A percentile compares a stretch with the other conserved stretches of the same genome.
phyloP scores from a whole-genome alignment of 2,329 filamentous ascomycete species.

The Fusarium fracticaudum region DNA sequence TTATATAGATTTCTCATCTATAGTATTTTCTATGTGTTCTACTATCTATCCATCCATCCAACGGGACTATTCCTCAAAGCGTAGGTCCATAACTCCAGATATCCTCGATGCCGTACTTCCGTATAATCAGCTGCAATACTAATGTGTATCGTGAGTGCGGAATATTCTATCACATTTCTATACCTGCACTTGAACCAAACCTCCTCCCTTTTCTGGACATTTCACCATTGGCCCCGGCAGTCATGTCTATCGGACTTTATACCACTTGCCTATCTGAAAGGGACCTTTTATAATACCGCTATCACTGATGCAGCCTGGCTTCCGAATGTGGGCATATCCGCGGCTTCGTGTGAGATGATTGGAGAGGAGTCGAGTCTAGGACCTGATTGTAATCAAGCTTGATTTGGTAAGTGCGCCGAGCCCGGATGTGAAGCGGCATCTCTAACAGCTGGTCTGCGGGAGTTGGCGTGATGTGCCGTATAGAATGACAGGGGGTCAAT shows the following conservation, averaged over 20 bases:
- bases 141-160: background rate
- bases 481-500: background rate
- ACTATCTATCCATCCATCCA: background rate
- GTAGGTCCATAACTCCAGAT: background rate
- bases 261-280: constrained; percentile 24
- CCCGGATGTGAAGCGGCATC: background rate
- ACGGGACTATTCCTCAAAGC: background rate
- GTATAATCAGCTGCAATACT: background rate
- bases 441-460: background rate
- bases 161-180: background rate
- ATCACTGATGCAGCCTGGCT: background rate
- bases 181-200: rapidly evolving
- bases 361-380: background rate
- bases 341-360: background rate
- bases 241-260: background rate
- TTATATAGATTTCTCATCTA: background rate
- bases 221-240: background rate
- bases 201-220: constrained; percentile 13
- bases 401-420: background rate
- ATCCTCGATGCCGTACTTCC: background rate
- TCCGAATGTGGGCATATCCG: background rate
- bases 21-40: background rate
- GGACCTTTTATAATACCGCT: constrained; percentile 10
- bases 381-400: background rate
- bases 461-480: background rate